Evolutionary conservation across 2,329 filamentous ascomycete genomes (phyloP).

Genomic region (Endocalyx cinctus): DNA sequence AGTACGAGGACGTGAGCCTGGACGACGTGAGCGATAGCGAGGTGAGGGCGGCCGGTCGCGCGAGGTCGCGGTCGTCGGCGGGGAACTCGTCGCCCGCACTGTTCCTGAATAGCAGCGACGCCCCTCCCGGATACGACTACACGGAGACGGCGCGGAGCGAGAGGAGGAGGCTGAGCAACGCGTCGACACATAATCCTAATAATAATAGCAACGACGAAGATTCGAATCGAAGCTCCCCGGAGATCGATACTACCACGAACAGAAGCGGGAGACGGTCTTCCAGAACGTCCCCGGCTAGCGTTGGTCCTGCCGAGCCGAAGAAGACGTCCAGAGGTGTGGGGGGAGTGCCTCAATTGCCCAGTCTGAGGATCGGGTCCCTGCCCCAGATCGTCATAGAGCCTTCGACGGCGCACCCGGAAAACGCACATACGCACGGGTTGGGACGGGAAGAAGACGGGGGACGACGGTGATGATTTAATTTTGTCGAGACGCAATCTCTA

Average conservation of each 20-base stretch:
- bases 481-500: no score
- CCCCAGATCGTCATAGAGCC: constrained; percentile 58
- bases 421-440: no score
- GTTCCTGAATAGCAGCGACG: constrained; percentile 35
- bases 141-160: constrained; percentile 26
- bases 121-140: constrained; percentile 49
- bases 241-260: constrained; percentile 5
- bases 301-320: constrained; percentile 1
- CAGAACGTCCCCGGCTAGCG: constrained; percentile 1
- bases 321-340: constrained; percentile 31
- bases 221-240: no score
- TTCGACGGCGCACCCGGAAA: constrained; percentile 33
- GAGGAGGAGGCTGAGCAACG: constrained; percentile 26
- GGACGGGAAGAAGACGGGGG: no score
- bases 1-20: constrained; percentile 48
- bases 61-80: no score
- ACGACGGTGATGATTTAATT: no score
- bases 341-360: constrained; percentile 46
- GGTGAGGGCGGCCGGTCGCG: no score
- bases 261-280: constrained; percentile 16
- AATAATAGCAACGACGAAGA: constrained; percentile 20
- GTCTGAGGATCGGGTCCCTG: constrained; percentile 42
- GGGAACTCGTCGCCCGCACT: constrained; percentile 35
- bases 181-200: constrained; percentile 19
- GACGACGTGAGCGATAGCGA: constrained; percentile 35